Evolutionary conservation across 352 stramenopile genomes (phyloP).

Genomic region (Lagenidium sp.): DNA sequence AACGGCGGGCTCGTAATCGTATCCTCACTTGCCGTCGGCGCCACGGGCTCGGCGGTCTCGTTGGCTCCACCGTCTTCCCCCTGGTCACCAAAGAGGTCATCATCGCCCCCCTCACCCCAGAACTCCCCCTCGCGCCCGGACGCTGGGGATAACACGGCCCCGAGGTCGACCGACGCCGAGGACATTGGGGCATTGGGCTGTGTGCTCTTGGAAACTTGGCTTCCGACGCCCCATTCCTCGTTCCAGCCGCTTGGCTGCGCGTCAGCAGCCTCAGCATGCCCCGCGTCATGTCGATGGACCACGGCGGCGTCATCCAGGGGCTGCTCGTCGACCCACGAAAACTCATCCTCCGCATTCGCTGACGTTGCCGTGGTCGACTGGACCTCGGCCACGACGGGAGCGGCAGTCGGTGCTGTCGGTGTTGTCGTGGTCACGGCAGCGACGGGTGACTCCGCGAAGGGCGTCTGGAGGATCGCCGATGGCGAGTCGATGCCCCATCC

Average conservation of each 20-base stretch:
- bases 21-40: slow-evolving; percentile 21
- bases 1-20: too few relatives aligned
- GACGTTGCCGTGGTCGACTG: too few relatives aligned
- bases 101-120: slow-evolving; percentile 49
- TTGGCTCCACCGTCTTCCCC: slow-evolving; percentile 3
- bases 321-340: slow-evolving; percentile 10
- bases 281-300: too few relatives aligned
- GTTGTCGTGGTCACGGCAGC: background rate
- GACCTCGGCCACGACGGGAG: slow-evolving; percentile 7
- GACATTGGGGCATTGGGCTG: too few relatives aligned
- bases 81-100: slow-evolving; percentile 44
- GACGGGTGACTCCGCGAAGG: background rate
- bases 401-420: background rate
- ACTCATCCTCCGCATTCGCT: slow-evolving; percentile 8
- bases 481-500: slow-evolving; percentile 67
- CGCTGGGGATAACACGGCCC: slow-evolving; percentile 12
- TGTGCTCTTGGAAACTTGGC: too few relatives aligned
- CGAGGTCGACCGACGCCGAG: slow-evolving; percentile 10
- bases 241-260: too few relatives aligned
- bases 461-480: slow-evolving; percentile 42
- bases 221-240: too few relatives aligned
- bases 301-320: too few relatives aligned
- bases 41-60: slow-evolving; percentile 30
- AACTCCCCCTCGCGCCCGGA: slow-evolving; percentile 32
- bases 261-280: too few relatives aligned